phyloP scores from a whole-genome alignment of 2,329 filamentous ascomycete species.

The Epichloe gansuensis region DNA sequence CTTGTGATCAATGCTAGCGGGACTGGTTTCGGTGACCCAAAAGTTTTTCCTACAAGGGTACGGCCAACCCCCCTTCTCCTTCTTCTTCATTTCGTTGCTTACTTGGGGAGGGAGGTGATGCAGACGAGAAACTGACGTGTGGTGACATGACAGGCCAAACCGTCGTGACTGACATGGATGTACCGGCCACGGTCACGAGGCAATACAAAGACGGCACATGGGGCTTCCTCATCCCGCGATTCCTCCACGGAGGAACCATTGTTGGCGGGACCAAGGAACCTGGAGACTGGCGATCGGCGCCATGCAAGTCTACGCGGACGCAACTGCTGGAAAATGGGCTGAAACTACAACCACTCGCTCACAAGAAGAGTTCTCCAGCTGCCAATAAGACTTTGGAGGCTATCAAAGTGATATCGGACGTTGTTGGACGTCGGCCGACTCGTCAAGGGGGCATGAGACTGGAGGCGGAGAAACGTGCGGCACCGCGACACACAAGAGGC shows the following conservation, averaged over 20 bases:
- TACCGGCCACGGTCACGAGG: constrained; percentile 36
- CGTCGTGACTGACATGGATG: constrained; percentile 25
- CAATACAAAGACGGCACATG: constrained; percentile 51
- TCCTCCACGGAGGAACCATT: constrained; percentile 48
- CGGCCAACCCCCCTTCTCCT: rapidly evolving
- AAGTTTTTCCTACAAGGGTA: constrained; percentile 23
- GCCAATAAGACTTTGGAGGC: constrained; percentile 10
- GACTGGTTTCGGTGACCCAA: constrained; percentile 20
- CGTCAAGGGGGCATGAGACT: constrained; percentile 37
- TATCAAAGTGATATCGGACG: constrained; percentile 26
- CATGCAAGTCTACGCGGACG: constrained; percentile 33
- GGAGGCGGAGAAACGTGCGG: constrained; percentile 31
- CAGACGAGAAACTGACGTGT: constrained; percentile 2
- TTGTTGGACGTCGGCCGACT: constrained; percentile 33
- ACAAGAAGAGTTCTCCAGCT: constrained; percentile 2
- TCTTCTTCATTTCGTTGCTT: too few relatives aligned
- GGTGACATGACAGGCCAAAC: constrained; percentile 18
- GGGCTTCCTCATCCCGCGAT: constrained; percentile 50
- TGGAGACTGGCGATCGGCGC: constrained; percentile 29
- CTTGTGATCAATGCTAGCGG: constrained; percentile 23
- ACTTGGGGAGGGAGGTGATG: background rate
- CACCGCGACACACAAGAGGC: background rate
- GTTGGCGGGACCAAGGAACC: constrained; percentile 54
- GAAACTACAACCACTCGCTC: constrained; percentile 17
- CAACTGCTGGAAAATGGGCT: constrained; percentile 29